These are phyloP conservation scores for Cryptosporidium sp. DNA, from an alignment of 169 alveolate genomes.

Conservation along the genomic window DNA sequence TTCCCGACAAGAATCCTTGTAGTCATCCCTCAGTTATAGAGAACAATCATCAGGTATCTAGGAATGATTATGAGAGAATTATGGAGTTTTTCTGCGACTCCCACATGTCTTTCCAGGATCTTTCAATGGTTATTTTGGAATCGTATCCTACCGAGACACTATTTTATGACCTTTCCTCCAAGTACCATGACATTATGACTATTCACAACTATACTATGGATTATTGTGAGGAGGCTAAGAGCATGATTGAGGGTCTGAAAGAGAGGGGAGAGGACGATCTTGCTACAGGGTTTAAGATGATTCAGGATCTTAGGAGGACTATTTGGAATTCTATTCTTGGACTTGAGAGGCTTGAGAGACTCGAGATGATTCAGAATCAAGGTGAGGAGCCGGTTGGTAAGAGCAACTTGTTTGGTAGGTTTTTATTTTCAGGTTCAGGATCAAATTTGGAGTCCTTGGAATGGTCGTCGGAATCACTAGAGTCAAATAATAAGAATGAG, in stretches of 20 bases:
- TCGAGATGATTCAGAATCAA: neutral
- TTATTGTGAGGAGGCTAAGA: constrained; percentile 1
- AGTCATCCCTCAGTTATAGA: constrained; percentile 50
- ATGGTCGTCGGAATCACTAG: neutral
- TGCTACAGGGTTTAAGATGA: neutral
- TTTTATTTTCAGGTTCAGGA: neutral
- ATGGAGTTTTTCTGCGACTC: neutral
- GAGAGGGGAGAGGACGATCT: constrained; percentile 8
- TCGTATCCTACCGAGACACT: constrained; percentile 19
- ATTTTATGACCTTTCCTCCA: neutral
- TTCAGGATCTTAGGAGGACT: neutral
- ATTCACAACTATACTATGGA: constrained; percentile 12
- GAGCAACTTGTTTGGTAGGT: neutral
- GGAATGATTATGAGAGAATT: constrained; percentile 27
- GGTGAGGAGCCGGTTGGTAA: neutral
- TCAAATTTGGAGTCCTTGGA: neutral
- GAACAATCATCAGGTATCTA: constrained; percentile 4
- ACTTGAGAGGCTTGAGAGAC: neutral
- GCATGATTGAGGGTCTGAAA: neutral
- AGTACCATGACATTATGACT: constrained; percentile 14
- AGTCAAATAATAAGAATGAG: neutral
- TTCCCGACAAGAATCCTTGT: constrained; percentile 59
- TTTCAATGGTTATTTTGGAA: neutral
- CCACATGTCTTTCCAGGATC: neutral
- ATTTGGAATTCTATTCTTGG: constrained; percentile 35